Percentiles rank a stretch among this genome's conserved stretches.
Evolutionary conservation across 163 green algal genomes (phyloP).

Genomic region (Scenedesmus sp.): DNA sequence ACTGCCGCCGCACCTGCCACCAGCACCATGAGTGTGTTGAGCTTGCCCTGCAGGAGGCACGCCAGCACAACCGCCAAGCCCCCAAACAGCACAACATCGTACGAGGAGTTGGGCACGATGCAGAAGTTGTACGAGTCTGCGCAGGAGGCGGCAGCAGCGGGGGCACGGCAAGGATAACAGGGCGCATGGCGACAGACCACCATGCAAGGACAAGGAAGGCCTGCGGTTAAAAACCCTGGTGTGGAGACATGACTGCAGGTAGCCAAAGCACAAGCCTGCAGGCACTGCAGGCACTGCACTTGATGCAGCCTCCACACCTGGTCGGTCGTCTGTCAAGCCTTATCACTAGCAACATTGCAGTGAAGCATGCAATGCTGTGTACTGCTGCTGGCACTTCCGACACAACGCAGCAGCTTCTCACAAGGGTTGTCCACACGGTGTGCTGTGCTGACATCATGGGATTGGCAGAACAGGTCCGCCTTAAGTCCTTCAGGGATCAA

Average conservation of each 20-base stretch:
- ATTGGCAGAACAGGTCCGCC: constrained; percentile 43
- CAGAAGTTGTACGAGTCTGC: constrained; percentile 86
- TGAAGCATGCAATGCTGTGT: not conserved
- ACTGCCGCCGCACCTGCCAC: constrained; percentile 41
- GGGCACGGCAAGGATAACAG: not conserved
- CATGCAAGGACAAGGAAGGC: not conserved
- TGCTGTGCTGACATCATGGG: constrained; percentile 66
- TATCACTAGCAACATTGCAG: not conserved
- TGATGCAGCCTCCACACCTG: not conserved
- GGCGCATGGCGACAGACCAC: not conserved
- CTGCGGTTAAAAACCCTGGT: not conserved
- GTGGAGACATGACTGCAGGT: not conserved
- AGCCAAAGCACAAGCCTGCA: not conserved
- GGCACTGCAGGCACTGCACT: not conserved
- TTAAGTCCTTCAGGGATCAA: not conserved
- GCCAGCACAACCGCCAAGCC: constrained; percentile 68
- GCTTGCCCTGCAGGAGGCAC: constrained; percentile 61
- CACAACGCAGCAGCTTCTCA: constrained; percentile 12
- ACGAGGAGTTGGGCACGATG: constrained; percentile 66
- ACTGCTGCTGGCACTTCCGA: not conserved
- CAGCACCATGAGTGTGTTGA: constrained; percentile 58
- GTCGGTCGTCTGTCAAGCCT: not conserved
- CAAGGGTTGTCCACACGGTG: constrained; percentile 74
- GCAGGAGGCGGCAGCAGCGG: not conserved
- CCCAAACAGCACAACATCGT: constrained; percentile 76